These are phyloP conservation scores for Microcyclosporella mali DNA, from an alignment of 2,329 filamentous ascomycete genomes.

Conservation along the genomic window DNA sequence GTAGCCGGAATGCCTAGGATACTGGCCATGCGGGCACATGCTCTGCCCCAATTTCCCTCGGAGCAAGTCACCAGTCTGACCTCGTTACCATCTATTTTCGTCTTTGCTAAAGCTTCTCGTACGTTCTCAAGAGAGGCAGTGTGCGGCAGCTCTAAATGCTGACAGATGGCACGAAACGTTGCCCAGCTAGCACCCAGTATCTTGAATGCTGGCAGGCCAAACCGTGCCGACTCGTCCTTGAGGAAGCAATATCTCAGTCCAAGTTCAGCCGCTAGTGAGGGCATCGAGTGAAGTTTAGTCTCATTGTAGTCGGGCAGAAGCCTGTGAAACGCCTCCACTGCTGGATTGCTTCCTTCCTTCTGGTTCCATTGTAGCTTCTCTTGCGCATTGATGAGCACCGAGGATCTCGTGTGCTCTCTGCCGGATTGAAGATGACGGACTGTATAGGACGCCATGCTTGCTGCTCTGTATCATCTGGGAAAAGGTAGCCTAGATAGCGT, in stretches of 20 bases:
- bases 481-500: too few relatives aligned
- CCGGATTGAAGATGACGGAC: conserved; percentile 17
- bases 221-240: conserved; percentile 65
- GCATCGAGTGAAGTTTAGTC: conserved; percentile 52
- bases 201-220: conserved; percentile 70
- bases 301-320: conserved; percentile 51
- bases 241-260: conserved; percentile 54
- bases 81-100: conserved; percentile 20
- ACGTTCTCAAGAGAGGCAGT: conserved; percentile 43
- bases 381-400: conserved; percentile 18
- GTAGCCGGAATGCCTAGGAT: conserved; percentile 50
- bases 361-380: neutral
- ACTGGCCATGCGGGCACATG: conserved; percentile 61
- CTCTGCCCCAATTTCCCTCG: conserved; percentile 71
- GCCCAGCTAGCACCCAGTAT: conserved; percentile 75
- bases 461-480: too few relatives aligned
- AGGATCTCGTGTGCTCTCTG: conserved; percentile 10
- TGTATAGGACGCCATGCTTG: conserved; percentile 16
- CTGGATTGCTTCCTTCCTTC: conserved; percentile 10
- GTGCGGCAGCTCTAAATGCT: conserved; percentile 40
- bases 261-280: conserved; percentile 51
- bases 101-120: conserved; percentile 22
- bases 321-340: conserved; percentile 47
- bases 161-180: conserved; percentile 52
- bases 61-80: conserved; percentile 58